Evolutionary conservation across 2,329 filamentous ascomycete genomes (phyloP).

Genomic region (Colletotrichum noveboracense): DNA sequence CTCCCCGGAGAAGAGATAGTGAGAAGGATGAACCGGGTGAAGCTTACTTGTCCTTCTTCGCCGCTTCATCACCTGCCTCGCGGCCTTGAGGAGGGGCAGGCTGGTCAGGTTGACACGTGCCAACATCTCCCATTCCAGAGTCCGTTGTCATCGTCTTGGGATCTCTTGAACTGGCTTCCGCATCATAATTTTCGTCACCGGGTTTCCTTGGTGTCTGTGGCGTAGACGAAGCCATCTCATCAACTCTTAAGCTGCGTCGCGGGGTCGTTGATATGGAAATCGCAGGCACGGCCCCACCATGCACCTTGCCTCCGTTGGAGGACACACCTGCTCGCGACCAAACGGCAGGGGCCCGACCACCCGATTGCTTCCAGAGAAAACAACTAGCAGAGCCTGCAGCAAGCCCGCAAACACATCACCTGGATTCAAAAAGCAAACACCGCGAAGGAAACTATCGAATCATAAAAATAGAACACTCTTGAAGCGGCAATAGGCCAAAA

Average conservation of each 20-base stretch:
- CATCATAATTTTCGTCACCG: rapidly evolving
- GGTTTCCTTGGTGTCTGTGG: rapidly evolving
- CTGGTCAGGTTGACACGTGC: neutral
- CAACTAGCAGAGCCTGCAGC: rapidly evolving
- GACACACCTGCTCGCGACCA: neutral
- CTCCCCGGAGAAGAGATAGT: rapidly evolving
- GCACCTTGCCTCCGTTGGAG: neutral
- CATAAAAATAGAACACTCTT: rapidly evolving
- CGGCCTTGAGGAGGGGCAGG: neutral
- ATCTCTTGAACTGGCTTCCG: rapidly evolving
- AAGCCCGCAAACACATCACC: neutral
- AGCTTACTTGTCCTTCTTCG: neutral
- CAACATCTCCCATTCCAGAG: rapidly evolving
- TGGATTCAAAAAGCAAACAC: rapidly evolving
- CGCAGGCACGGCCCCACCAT: neutral
- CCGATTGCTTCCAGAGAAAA: rapidly evolving
- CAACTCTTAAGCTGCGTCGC: neutral
- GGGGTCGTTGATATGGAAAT: neutral
- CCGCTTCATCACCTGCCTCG: rapidly evolving
- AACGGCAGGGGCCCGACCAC: neutral
- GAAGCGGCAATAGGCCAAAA: neutral
- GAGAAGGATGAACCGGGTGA: too few species aligned
- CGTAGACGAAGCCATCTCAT: neutral
- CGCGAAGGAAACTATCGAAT: rapidly evolving
- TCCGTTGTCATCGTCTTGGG: rapidly evolving